Percentiles rank a stretch among this genome's conserved stretches.
Evolutionary conservation across 768 basidiomycete genomes (phyloP).

Genomic region (Macrolepiota albuminosa): DNA sequence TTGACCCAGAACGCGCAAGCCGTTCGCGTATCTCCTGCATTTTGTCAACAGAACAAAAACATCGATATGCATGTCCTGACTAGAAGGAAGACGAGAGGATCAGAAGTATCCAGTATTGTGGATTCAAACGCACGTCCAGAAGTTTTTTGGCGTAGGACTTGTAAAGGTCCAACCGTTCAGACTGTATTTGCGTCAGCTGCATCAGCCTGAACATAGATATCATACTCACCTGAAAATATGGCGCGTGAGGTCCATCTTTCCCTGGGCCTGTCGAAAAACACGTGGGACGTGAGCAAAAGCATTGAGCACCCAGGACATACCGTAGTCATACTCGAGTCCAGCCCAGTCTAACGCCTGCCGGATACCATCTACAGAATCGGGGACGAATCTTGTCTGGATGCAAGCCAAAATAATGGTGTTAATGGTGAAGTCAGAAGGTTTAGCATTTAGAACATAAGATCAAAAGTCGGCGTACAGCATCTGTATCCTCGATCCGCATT

Average conservation of each 20-base stretch:
- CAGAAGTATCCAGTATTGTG: not conserved
- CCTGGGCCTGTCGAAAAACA: slow-evolving; percentile 59
- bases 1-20: slow-evolving; percentile 68
- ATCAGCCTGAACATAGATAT: no score
- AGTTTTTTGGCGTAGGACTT: slow-evolving; percentile 66
- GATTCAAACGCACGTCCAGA: slow-evolving; percentile 52
- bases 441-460: not conserved
- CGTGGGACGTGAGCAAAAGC: not conserved
- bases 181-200: slow-evolving; percentile 40
- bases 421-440: not conserved
- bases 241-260: slow-evolving; percentile 65
- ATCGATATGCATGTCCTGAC: slow-evolving; percentile 89
- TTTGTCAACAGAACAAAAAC: slow-evolving; percentile 82
- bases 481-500: slow-evolving; percentile 92
- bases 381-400: slow-evolving; percentile 69
- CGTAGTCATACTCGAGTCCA: slow-evolving; percentile 87
- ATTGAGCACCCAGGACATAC: slow-evolving; percentile 34
- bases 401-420: not conserved
- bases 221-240: slow-evolving; percentile 76
- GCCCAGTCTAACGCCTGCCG: slow-evolving; percentile 81
- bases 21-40: slow-evolving; percentile 64
- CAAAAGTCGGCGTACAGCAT: slow-evolving; percentile 51
- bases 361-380: slow-evolving; percentile 82
- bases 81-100: slow-evolving; percentile 24
- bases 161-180: slow-evolving; percentile 86